Evolutionary conservation across 1,284 basidiomycete genomes (phyloP), one percentile per base, ranked within the genome.

Genomic region (Malassezia vespertilionis): DNA sequence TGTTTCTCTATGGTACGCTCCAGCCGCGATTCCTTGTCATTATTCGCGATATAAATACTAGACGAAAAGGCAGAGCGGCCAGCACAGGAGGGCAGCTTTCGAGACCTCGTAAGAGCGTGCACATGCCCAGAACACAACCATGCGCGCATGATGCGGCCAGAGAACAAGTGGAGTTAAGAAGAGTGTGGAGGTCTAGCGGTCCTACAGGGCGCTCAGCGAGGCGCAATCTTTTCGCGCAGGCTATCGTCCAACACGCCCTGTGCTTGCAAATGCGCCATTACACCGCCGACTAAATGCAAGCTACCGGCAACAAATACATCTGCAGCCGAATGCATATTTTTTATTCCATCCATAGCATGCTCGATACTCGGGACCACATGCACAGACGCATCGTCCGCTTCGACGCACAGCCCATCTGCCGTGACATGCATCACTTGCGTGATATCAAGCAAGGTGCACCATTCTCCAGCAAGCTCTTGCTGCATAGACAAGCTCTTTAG

Each of bases 221-320:
- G n/a, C n/a, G n/a, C n/a, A n/a, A n/a, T n/a, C n/a, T n/a, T n/a
- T n/a, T n/a, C n/a, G n/a, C n/a, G 41, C 39, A 67, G 56, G n/a
- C 46, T 45, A 5, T 65, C 54, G 33, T 69, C 64, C 24, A 69
- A 45, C 35, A 43, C 40, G 14, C 55, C 57, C 22, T 49, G 46
- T 15, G 61, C 52, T 31, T 63, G 56, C 41, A 70, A 38, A 32
- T 70, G 67, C 3, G 62, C 88, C 63, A 97, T 86, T 8, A 91
- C 76, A 2, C 93, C 93, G 18, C 93, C 93, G 5, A 97, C 83
- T 12, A 99, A 78, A 73, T 93, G 90, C 58, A 99, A 72, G 72
- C 89, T 95, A 3, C 93, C 93, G 2, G 86, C 79, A 1, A 93
- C 88, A 20, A 97, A 76, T 12, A 89, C 80, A 53, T 84, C 76